A percentile compares a stretch with the other conserved stretches of the same genome.
These are phyloP conservation scores for Primulina tabacum DNA, from an alignment of 257 asterid genomes.

Conservation along the genomic window DNA sequence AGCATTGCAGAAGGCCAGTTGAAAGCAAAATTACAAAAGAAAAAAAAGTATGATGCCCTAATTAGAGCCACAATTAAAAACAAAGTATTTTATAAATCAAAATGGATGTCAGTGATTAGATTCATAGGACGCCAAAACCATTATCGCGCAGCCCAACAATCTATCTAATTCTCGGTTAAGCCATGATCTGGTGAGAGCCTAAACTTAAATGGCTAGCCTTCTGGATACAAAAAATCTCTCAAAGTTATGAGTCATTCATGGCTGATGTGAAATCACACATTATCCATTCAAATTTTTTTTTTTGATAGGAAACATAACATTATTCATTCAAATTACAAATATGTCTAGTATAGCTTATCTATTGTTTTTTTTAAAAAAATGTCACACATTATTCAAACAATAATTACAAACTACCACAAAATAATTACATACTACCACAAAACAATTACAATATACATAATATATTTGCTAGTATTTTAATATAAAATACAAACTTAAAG, in stretches of 20 bases:
- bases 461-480: not conserved
- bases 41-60: not conserved
- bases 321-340: not conserved
- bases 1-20: constrained; percentile 12
- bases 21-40: not conserved
- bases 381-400: not conserved
- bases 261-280: not conserved
- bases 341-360: not conserved
- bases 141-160: constrained; percentile 9
- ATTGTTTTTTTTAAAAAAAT: too few relatives aligned
- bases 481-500: too few relatives aligned
- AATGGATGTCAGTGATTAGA: not conserved
- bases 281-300: not conserved
- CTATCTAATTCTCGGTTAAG: not conserved
- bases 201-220: not conserved
- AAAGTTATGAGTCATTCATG: not conserved
- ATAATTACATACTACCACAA: not conserved
- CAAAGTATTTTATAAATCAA: constrained; percentile 5
- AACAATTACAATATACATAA: not conserved
- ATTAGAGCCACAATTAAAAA: constrained; percentile 18
- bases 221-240: not conserved
- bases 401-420: too few relatives aligned
- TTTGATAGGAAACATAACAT: too few relatives aligned
- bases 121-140: constrained; percentile 15
- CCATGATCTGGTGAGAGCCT: not conserved